Conservation (phyloP, 805 yeast genomes). For the Candida chauliodis region DNA sequence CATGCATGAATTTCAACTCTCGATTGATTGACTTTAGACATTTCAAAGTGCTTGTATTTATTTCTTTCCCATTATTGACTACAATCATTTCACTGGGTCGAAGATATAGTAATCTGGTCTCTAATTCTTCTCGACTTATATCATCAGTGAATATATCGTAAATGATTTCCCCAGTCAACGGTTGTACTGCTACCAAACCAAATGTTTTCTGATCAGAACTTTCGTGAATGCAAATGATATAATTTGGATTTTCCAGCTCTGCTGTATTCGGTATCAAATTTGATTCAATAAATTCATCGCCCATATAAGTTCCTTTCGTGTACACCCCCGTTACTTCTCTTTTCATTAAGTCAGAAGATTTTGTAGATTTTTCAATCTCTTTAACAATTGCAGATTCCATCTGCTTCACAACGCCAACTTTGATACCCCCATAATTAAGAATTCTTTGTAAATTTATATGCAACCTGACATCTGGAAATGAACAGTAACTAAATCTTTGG, state of each 20-base stretch:
- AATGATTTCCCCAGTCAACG: conserved; percentile 70
- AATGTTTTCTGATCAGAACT: conserved; percentile 15
- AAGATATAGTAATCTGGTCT: conserved; percentile 69
- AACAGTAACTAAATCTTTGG: conserved; percentile 70
- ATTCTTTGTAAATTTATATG: conserved; percentile 74
- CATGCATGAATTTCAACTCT: conserved; percentile 11
- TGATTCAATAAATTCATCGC: conserved; percentile 40
- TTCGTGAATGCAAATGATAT: conserved; percentile 43
- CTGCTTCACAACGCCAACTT: conserved; percentile 86
- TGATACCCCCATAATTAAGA: conserved; percentile 59
- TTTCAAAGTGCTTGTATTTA: conserved; percentile 18
- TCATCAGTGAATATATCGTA: conserved; percentile 70
- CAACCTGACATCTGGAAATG: conserved; percentile 76
- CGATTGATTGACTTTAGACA: conserved; percentile 9
- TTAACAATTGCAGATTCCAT: conserved; percentile 77
- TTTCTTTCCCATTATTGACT: conserved; percentile 27
- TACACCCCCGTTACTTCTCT: conserved; percentile 68
- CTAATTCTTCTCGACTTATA: conserved; percentile 55
- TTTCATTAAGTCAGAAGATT: conserved; percentile 49
- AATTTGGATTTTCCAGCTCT: conserved; percentile 31
- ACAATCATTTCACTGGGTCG: conserved; percentile 73
- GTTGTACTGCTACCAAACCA: conserved; percentile 62
- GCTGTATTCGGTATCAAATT: conserved; percentile 19
- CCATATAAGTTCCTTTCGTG: conserved; percentile 82
- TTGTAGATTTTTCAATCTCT: conserved; percentile 44